These are phyloP conservation scores for Nothomitra cinnamomea DNA, from an alignment of 2,329 filamentous ascomycete species.

Conservation along the genomic window DNA sequence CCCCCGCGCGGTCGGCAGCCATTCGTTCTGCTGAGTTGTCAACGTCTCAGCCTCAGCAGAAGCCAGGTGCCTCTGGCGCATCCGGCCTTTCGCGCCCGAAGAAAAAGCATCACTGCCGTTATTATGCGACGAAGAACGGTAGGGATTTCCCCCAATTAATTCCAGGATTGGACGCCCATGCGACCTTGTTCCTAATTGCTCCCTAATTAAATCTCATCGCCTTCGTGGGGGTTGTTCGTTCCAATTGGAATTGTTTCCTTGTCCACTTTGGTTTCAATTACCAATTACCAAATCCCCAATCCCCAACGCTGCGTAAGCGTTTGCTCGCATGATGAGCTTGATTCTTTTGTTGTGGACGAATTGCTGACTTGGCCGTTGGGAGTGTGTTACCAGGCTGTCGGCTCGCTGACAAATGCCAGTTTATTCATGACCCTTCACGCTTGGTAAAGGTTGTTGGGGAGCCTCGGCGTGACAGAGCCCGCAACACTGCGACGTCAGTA, in stretches of 20 bases:
- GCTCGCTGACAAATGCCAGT: slow-evolving; percentile 33
- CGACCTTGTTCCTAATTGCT: too few relatives aligned
- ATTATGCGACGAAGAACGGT: not conserved
- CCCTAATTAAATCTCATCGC: slow-evolving; percentile 2
- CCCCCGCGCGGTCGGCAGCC: not conserved
- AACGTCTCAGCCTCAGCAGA: slow-evolving; percentile 1
- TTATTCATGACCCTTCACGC: slow-evolving; percentile 26
- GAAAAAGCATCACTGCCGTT: slow-evolving; percentile 1
- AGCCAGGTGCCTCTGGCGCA: not conserved
- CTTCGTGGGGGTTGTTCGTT: not conserved
- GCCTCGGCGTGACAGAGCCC: slow-evolving; percentile 10
- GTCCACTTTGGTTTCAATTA: not conserved
- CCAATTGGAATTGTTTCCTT: too few relatives aligned
- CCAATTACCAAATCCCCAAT: not conserved
- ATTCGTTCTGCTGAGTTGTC: slow-evolving; percentile 1
- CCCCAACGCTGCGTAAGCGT: not conserved
- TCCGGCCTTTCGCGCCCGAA: not conserved
- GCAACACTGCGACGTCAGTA: slow-evolving; percentile 2
- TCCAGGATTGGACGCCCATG: not conserved
- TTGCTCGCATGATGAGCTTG: not conserved
- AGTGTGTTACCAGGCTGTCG: slow-evolving; percentile 27
- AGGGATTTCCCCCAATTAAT: not conserved
- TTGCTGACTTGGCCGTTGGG: not conserved
- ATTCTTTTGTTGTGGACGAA: not conserved
- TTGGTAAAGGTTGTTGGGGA: slow-evolving; percentile 3